Percentiles rank a stretch among this genome's conserved stretches.
Conservation (phyloP, 495 filamentous ascomycete genomes). For the Lepidopterella palustris region DNA sequence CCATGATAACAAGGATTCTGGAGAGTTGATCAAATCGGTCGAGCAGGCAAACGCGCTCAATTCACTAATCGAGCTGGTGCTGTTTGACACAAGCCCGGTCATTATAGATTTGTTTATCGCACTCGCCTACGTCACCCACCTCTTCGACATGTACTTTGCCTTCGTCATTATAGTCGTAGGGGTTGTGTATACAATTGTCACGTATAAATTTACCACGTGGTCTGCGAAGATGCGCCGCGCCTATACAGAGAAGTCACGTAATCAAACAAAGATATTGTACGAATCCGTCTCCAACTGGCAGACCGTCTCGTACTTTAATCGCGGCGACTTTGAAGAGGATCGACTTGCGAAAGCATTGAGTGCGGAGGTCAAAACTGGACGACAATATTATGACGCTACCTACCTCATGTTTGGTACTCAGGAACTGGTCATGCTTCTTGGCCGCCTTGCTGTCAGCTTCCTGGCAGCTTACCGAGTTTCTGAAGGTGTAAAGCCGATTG, state of each 20-base stretch:
- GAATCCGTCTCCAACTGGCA: constrained; percentile 62
- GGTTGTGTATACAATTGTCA: constrained; percentile 54
- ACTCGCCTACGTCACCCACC: constrained; percentile 57
- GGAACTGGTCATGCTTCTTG: constrained; percentile 54
- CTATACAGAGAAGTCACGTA: constrained; percentile 38
- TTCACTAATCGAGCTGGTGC: constrained; percentile 56
- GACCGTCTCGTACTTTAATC: constrained; percentile 66
- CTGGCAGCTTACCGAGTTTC: constrained; percentile 64
- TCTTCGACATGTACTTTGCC: constrained; percentile 68
- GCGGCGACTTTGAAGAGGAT: constrained; percentile 55
- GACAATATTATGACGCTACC: constrained; percentile 30
- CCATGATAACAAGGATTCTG: constrained; percentile 66
- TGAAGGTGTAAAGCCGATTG: constrained; percentile 50
- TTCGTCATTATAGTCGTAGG: constrained; percentile 59
- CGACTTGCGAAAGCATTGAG: constrained; percentile 45
- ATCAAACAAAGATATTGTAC: constrained; percentile 54
- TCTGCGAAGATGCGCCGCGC: constrained; percentile 14
- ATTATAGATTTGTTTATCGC: constrained; percentile 63
- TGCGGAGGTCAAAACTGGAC: constrained; percentile 25
- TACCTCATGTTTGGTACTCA: constrained; percentile 43
- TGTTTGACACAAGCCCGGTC: constrained; percentile 62
- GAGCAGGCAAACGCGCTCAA: constrained; percentile 56
- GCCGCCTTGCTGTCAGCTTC: constrained; percentile 56
- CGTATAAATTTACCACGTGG: constrained; percentile 15
- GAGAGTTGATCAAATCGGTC: constrained; percentile 61